phyloP scores from a whole-genome alignment of 225 moss, liverwort and hornwort species.

The Polytrichum formosum region DNA sequence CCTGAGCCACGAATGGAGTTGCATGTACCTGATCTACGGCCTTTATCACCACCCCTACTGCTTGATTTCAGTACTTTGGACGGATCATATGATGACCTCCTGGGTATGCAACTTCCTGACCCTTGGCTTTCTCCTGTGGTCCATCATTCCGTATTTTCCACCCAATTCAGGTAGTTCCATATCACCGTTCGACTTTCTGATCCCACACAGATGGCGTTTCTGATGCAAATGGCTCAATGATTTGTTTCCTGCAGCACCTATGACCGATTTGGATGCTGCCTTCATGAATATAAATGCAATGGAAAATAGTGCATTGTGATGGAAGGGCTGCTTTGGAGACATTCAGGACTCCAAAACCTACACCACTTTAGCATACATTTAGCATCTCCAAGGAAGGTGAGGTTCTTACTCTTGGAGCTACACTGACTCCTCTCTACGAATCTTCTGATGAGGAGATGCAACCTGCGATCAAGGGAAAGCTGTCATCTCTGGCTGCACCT shows the following conservation, averaged over 20 bases:
- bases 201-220: neutral
- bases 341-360: neutral
- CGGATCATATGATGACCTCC: slow-evolving; percentile 56
- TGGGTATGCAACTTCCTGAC: slow-evolving; percentile 36
- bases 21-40: slow-evolving; percentile 49
- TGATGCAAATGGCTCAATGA: slow-evolving; percentile 4
- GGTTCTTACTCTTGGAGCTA: too few relatives aligned
- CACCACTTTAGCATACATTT: too few relatives aligned
- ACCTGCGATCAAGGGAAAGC: too few relatives aligned
- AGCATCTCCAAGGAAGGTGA: too few relatives aligned
- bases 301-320: slow-evolving; percentile 31
- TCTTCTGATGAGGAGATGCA: too few relatives aligned
- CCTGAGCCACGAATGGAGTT: slow-evolving; percentile 47
- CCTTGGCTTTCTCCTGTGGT: neutral
- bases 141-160: too few relatives aligned
- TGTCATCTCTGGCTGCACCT: too few relatives aligned
- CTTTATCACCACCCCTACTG: slow-evolving; percentile 52
- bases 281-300: slow-evolving; percentile 47
- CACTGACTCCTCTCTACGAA: too few relatives aligned
- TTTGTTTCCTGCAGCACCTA: slow-evolving; percentile 43
- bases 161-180: too few relatives aligned
- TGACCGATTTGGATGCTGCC: slow-evolving; percentile 53
- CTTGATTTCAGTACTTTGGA: slow-evolving; percentile 54
- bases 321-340: slow-evolving; percentile 9
- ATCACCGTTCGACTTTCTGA: too few relatives aligned